Percentiles rank a stretch among this genome's conserved stretches.
Conservation (phyloP, 2,329 filamentous ascomycete genomes). For the Plectosphaerella plurivora region DNA sequence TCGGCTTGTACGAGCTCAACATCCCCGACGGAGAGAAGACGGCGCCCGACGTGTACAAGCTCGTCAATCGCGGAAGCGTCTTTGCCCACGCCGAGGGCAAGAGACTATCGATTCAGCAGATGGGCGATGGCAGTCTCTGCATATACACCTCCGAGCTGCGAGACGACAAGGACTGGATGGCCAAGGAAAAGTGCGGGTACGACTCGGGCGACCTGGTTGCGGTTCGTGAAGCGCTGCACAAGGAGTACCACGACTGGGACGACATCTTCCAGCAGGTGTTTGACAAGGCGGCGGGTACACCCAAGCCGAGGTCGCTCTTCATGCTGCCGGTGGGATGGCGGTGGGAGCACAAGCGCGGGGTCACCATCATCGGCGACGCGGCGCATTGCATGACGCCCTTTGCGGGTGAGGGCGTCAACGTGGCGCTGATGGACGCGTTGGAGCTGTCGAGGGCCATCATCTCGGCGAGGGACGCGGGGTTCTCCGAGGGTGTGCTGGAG, state of each 20-base stretch:
- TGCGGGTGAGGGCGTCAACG: slow-evolving; percentile 56
- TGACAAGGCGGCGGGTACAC: slow-evolving; percentile 30
- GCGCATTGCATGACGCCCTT: slow-evolving; percentile 57
- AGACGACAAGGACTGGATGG: slow-evolving; percentile 30
- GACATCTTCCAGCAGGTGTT: slow-evolving; percentile 36
- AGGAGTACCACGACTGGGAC: slow-evolving; percentile 34
- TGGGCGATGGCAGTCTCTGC: slow-evolving; percentile 44
- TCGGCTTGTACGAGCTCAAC: slow-evolving; percentile 36
- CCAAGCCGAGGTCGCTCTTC: slow-evolving; percentile 41
- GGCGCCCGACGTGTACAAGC: slow-evolving; percentile 35
- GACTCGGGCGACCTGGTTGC: slow-evolving; percentile 33
- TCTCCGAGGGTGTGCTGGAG: slow-evolving; percentile 21
- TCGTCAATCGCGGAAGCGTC: slow-evolving; percentile 42
- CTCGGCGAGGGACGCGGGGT: slow-evolving; percentile 15
- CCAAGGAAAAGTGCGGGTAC: slow-evolving; percentile 34
- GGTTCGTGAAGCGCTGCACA: slow-evolving; percentile 31
- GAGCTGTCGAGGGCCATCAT: slow-evolving; percentile 40
- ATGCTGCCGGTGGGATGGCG: slow-evolving; percentile 44
- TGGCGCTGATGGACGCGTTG: slow-evolving; percentile 50
- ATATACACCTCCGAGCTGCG: slow-evolving; percentile 32
- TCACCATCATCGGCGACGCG: slow-evolving; percentile 55
- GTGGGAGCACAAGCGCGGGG: slow-evolving; percentile 42
- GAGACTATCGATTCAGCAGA: slow-evolving; percentile 30
- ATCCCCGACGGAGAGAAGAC: slow-evolving; percentile 33
- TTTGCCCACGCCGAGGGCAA: slow-evolving; percentile 39